Evolutionary conservation across 73 alveolate species (phyloP), one percentile per base, ranked within the genome.

Genomic region (Paramecium primaurelia): DNA sequence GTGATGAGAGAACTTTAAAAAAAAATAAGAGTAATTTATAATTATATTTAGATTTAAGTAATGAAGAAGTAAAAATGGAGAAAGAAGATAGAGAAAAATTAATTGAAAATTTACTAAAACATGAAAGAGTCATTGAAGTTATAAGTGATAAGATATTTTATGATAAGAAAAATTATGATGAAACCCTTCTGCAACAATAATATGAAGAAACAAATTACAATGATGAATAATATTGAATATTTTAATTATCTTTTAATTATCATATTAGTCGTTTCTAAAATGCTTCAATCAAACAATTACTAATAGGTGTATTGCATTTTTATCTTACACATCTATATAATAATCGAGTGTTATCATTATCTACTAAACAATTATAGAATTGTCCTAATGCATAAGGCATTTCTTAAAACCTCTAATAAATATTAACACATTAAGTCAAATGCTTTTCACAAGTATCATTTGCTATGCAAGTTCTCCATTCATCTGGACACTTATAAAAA

Each of bases 121-220:
- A 89, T 40, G 94, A 89, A 44, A 89, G 77, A 45, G 75, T 89
- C n/a, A 30, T 89, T 6, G 75, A 84, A 18, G 54, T 89, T 22
- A 40, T 89, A 8, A 40, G 75, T 47, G 94, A 89, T 51, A 89
- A 89, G 34, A 89, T 83, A 64, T 89, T 89, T 59, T 89, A 89
- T 83, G 92, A 89, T 26, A 80, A 80, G 30, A 80, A 80, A 26
- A 64, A 64, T 11, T 64, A 64, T 64, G 84, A 64, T 64, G 69
- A 54, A 22, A 54, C 69, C 3, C 69, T 54, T 18, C 3, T 54
- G 69, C 69, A 54, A 54, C 3, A 54, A 22, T 32, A 32, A 32
- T 64, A 28, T 28, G 84, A 64, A 34, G 51, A 64, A 14, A 64
- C 84, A 26, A 34, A 28, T 64, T 28, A 64, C 26, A 64, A 64